These are phyloP conservation scores for Peniophora sp. DNA, from an alignment of 1,284 basidiomycete genomes.

Conservation along the genomic window DNA sequence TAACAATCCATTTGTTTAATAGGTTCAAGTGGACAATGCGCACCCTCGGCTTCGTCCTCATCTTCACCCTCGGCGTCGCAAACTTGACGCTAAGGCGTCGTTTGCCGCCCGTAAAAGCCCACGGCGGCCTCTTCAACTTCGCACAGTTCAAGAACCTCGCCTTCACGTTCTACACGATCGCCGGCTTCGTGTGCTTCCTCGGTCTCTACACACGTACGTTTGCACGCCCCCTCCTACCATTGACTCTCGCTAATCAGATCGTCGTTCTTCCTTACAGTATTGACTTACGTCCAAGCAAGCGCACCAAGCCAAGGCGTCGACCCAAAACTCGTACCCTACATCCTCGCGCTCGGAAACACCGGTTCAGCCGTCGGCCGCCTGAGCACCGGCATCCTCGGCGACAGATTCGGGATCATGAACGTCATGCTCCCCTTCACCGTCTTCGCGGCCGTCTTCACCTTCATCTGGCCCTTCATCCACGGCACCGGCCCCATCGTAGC, in stretches of 20 bases:
- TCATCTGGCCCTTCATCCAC: slow-evolving; percentile 48
- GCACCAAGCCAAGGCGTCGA: slow-evolving; percentile 28
- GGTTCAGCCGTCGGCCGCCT: slow-evolving; percentile 35
- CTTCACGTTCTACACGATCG: slow-evolving; percentile 35
- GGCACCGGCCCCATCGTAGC: slow-evolving; percentile 31
- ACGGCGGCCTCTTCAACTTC: slow-evolving; percentile 44
- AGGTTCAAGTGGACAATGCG: slow-evolving; percentile 60
- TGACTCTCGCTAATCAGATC: not conserved
- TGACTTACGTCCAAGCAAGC: slow-evolving; percentile 41
- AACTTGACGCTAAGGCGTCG: slow-evolving; percentile 42
- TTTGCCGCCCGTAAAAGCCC: slow-evolving; percentile 37
- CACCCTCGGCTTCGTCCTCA: slow-evolving; percentile 45
- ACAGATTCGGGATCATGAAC: slow-evolving; percentile 39
- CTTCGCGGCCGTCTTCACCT: slow-evolving; percentile 42
- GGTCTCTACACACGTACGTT: slow-evolving; percentile 51
- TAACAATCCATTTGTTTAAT: not conserved
- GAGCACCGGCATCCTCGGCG: slow-evolving; percentile 29
- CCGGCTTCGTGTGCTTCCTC: slow-evolving; percentile 41
- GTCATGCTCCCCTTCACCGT: slow-evolving; percentile 47
- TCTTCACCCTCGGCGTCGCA: slow-evolving; percentile 31
- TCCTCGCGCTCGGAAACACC: slow-evolving; percentile 39
- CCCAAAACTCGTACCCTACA: slow-evolving; percentile 32
- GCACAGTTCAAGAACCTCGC: slow-evolving; percentile 37
- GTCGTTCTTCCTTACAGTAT: no score
- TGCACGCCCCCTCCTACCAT: not conserved